These are phyloP conservation scores for Coniophora puteana DNA, from an alignment of 1,284 basidiomycete species.

Conservation along the genomic window DNA sequence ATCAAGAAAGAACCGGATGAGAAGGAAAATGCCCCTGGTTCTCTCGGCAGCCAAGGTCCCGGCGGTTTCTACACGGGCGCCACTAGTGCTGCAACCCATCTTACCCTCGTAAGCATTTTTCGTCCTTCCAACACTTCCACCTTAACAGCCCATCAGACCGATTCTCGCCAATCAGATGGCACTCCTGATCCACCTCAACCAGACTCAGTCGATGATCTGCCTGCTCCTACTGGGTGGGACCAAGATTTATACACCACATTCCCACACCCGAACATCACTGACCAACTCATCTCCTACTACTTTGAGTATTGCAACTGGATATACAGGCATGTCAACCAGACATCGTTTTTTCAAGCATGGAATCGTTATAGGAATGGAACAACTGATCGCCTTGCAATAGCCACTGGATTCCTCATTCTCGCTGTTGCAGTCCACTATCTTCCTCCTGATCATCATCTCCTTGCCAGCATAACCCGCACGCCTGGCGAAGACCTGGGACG, in stretches of 20 bases:
- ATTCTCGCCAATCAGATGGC: slow-evolving; percentile 47
- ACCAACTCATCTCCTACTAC: slow-evolving; percentile 69
- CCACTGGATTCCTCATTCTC: slow-evolving; percentile 68
- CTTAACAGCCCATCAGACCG: slow-evolving; percentile 31
- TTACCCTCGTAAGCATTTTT: slow-evolving; percentile 47
- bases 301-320: slow-evolving; percentile 85
- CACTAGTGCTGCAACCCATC: slow-evolving; percentile 65
- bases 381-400: slow-evolving; percentile 64
- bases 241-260: slow-evolving; percentile 64
- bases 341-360: slow-evolving; percentile 61
- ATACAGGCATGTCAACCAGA: slow-evolving; percentile 68
- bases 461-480: slow-evolving; percentile 43
- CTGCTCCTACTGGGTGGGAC: slow-evolving; percentile 52
- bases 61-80: slow-evolving; percentile 71
- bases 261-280: slow-evolving; percentile 62
- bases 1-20: slow-evolving; percentile 56
- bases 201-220: slow-evolving; percentile 45
- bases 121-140: slow-evolving; percentile 8
- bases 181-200: no score
- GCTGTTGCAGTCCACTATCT: slow-evolving; percentile 70
- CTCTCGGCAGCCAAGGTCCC: slow-evolving; percentile 58
- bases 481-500: slow-evolving; percentile 54
- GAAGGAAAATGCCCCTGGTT: slow-evolving; percentile 53
- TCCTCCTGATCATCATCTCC: slow-evolving; percentile 56
- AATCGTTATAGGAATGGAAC: slow-evolving; percentile 65